phyloP scores from a whole-genome alignment of 768 basidiomycete genomes.

The Lentinula boryana region DNA sequence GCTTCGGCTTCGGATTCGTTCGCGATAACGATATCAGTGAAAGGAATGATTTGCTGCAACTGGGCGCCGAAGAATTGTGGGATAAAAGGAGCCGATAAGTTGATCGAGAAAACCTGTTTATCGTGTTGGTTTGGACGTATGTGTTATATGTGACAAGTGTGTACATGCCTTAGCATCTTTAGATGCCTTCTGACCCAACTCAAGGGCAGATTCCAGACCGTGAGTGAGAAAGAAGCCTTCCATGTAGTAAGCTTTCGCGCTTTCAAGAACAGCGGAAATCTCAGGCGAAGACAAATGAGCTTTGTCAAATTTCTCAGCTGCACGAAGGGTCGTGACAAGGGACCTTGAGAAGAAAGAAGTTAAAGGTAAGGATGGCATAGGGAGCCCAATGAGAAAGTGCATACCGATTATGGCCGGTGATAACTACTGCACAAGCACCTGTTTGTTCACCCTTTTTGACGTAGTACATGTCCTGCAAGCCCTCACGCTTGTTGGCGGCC shows the following conservation, averaged over 20 bases:
- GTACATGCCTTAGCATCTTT: conserved; percentile 62
- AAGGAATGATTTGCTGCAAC: conserved; percentile 74
- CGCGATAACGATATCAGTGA: conserved; percentile 89
- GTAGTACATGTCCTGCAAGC: conserved; percentile 81
- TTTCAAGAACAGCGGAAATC: conserved; percentile 72
- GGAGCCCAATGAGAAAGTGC: conserved; percentile 11
- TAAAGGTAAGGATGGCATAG: background rate
- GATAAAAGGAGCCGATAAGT: conserved; percentile 98
- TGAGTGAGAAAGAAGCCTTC: conserved; percentile 98
- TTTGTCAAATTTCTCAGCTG: conserved; percentile 84
- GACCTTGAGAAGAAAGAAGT: conserved; percentile 44
- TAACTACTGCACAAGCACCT: conserved; percentile 93
- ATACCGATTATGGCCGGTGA: conserved; percentile 90
- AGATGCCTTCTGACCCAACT: conserved; percentile 75
- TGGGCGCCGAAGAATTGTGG: conserved; percentile 86
- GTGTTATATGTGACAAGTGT: background rate
- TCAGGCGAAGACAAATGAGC: conserved; percentile 71
- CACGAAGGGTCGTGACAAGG: conserved; percentile 85
- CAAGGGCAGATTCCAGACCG: conserved; percentile 64
- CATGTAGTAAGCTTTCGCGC: conserved; percentile 86
- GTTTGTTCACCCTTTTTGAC: conserved; percentile 86
- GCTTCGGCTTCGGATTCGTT: conserved; percentile 93
- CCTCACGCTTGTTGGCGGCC: conserved; percentile 88
- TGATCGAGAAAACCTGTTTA: conserved; percentile 75
- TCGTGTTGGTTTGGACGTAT: background rate